phyloP scores from a whole-genome alignment of 2,329 filamentous ascomycete genomes.

The Ceratocystis diversiconidia region DNA sequence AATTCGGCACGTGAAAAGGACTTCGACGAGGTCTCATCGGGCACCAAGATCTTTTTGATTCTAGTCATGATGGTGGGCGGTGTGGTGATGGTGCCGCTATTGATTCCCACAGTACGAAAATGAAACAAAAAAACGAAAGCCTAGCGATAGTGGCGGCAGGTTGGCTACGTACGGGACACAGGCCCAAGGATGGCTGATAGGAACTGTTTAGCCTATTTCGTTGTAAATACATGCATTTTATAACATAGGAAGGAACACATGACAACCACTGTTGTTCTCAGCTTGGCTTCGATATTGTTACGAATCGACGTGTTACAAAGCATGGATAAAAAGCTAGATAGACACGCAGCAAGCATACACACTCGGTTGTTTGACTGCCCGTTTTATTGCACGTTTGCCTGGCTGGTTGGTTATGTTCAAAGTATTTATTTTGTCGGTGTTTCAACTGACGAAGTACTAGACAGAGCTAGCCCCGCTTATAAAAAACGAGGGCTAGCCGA shows the following conservation, averaged over 20 bases:
- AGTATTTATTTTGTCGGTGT: neutral
- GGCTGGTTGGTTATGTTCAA: neutral
- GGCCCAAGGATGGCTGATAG: neutral
- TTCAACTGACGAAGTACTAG: neutral
- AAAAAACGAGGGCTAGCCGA: neutral
- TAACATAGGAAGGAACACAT: neutral
- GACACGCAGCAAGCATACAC: too few relatives aligned
- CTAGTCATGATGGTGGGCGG: constrained; percentile 12
- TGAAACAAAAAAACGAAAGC: neutral
- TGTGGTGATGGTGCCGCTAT: constrained; percentile 10
- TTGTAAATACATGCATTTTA: neutral
- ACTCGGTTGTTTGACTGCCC: neutral
- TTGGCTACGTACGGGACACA: neutral
- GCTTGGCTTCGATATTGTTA: too few relatives aligned
- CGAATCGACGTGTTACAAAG: too few relatives aligned
- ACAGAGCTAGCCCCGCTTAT: neutral
- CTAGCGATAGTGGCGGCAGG: neutral
- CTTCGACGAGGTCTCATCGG: neutral
- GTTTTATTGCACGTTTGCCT: neutral
- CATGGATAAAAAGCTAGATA: neutral
- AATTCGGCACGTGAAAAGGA: constrained; percentile 3
- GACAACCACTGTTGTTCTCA: too few relatives aligned
- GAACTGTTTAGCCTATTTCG: neutral
- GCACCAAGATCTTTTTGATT: constrained; percentile 7
- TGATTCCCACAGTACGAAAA: neutral